Evolutionary conservation across 441 rosid species (phyloP), one percentile per base, ranked within the genome.

Genomic region (Biscutella laevigata): DNA sequence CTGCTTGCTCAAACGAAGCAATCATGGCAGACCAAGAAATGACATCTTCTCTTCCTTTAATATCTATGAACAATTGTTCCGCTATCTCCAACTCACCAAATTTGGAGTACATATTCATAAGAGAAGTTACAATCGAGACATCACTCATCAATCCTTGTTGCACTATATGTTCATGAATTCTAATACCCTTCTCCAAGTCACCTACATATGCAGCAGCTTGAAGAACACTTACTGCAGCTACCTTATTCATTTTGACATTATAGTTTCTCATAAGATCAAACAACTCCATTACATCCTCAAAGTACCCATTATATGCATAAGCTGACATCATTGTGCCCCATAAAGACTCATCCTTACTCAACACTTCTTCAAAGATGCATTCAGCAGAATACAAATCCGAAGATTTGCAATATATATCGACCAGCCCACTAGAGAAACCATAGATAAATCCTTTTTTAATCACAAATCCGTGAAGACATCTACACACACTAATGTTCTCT

Each of bases 21-120:
- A 83, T 74, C 46, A 75, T 65, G 5, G 85, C 76, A 64, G 88
- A 78, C 85, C 88, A 83, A 59, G 82, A 62, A 70, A 83, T 65
- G 5, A 74, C 49, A 61, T 83, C 87, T 58, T n/a, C n/a, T n/a
- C 59, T 70, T 30, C 12, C 69, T 37, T 49, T 61, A 35, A 64
- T 53, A 39, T 53, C 58, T 9, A 15, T 20, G 61, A 83, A 76
- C 32, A 81, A 21, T 17, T 63, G 15, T 60, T 54, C 61, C 10
- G 85, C 79, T 15, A 30, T 69, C 48, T 67, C 74, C 15, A 69
- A 13, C 17, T 70, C 75, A 50, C 78, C 74, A 55, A 77, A 83
- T 45, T 75, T 83, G 16, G 74, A 71, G 56, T 83, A 81, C 92
- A 81, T 83, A 43, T 48, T 72, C 39, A 81, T 61, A 22, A 78